phyloP scores from a whole-genome alignment of 805 yeast species.

The Brettanomyces custersianus region DNA sequence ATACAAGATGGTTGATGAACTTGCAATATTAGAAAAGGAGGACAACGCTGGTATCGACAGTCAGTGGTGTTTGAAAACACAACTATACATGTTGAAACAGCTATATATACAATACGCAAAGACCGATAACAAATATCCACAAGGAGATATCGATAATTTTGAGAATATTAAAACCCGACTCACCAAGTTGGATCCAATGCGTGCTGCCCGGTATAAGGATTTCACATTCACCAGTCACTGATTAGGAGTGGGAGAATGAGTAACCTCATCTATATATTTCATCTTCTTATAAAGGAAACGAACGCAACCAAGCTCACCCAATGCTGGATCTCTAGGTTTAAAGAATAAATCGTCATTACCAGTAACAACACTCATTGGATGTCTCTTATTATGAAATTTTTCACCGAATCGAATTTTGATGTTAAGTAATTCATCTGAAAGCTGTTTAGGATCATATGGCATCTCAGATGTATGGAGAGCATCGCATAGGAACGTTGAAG shows the following conservation, averaged over 20 bases:
- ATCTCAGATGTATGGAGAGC: constrained; percentile 13
- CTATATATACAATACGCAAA: constrained; percentile 10
- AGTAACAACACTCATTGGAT: neutral
- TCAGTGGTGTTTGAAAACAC: constrained; percentile 66
- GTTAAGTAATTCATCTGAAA: constrained; percentile 21
- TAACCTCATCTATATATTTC: constrained; percentile 19
- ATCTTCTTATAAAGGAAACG: constrained; percentile 25
- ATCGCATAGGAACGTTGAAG: constrained; percentile 16
- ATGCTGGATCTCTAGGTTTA: constrained; percentile 22
- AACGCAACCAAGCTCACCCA: constrained; percentile 23
- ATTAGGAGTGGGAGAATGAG: neutral
- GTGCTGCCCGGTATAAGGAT: constrained; percentile 51
- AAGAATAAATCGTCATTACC: constrained; percentile 19
- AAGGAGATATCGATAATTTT: constrained; percentile 15
- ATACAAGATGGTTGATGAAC: constrained; percentile 41
- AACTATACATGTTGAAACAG: constrained; percentile 37
- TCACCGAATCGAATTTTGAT: constrained; percentile 21
- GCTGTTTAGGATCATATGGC: constrained; percentile 12
- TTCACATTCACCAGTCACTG: constrained; percentile 1
- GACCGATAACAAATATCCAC: constrained; percentile 5
- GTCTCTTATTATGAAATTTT: constrained; percentile 3
- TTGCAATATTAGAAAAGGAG: constrained; percentile 65
- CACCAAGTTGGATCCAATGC: constrained; percentile 51
- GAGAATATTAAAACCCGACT: constrained; percentile 32
- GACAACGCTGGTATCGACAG: constrained; percentile 50